These are phyloP conservation scores for Gentiana dahurica DNA, from an alignment of 257 asterid species.

Conservation along the genomic window DNA sequence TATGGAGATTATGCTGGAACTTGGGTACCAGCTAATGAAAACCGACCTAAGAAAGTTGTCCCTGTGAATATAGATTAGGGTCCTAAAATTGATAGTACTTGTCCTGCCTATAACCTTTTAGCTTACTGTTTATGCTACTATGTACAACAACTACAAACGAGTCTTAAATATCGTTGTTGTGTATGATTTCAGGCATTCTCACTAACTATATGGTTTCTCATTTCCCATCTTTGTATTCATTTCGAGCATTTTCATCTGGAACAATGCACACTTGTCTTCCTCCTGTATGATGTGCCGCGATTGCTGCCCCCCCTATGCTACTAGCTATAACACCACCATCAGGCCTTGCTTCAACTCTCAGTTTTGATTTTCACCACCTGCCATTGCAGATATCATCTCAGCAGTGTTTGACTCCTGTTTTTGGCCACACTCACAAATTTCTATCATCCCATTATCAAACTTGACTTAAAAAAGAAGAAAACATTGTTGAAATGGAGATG, in stretches of 20 bases:
- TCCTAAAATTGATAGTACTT: too few relatives aligned
- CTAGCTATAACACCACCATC: constrained; percentile 5
- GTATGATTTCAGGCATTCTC: constrained; percentile 17
- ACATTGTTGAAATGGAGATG: background rate
- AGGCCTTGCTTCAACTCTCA: constrained; percentile 29
- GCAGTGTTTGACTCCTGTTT: constrained; percentile 15
- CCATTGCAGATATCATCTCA: constrained; percentile 29
- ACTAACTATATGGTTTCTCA: constrained; percentile 4
- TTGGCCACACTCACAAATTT: constrained; percentile 10
- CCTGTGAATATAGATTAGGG: constrained; percentile 38
- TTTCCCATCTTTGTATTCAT: constrained; percentile 13
- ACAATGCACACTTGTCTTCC: constrained; percentile 29
- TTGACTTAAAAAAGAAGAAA: background rate
- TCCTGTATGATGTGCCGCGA: constrained; percentile 17
- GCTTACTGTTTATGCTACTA: too few relatives aligned
- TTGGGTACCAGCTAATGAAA: constrained; percentile 15
- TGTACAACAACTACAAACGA: too few relatives aligned
- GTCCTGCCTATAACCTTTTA: too few relatives aligned
- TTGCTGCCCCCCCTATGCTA: constrained; percentile 16
- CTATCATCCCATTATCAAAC: too few relatives aligned
- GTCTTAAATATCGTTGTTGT: too few relatives aligned
- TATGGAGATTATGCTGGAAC: constrained; percentile 21
- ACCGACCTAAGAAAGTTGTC: constrained; percentile 30
- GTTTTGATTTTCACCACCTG: constrained; percentile 29
- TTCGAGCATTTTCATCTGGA: constrained; percentile 16